These are phyloP conservation scores for Dimargaris xerosporica DNA, from an alignment of 192 early-diverging fungal genomes.

Conservation along the genomic window DNA sequence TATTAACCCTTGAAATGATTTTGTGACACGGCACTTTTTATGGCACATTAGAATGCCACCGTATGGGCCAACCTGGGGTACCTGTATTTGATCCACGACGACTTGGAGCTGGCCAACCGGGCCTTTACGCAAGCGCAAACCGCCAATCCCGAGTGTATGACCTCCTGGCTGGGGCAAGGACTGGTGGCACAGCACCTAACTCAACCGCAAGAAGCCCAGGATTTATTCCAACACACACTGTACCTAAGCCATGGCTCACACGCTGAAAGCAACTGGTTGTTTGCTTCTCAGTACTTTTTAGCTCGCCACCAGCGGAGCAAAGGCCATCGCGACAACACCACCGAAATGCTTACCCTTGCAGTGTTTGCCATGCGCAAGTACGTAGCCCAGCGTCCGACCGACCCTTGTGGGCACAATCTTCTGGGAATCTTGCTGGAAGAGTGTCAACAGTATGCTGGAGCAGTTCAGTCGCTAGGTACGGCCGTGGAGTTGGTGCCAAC, in stretches of 20 bases:
- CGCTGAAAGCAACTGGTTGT: slow-evolving; percentile 20
- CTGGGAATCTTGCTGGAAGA: slow-evolving; percentile 64
- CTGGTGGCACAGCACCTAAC: slow-evolving; percentile 45
- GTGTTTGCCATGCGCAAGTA: slow-evolving; percentile 49
- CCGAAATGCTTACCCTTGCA: slow-evolving; percentile 9
- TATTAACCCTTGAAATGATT: too few relatives aligned
- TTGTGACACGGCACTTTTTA: slow-evolving; percentile 54
- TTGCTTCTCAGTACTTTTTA: background rate
- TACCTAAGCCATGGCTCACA: slow-evolving; percentile 39
- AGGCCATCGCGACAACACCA: background rate
- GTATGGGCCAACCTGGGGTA: slow-evolving; percentile 78
- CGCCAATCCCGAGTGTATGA: slow-evolving; percentile 59
- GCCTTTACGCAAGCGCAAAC: slow-evolving; percentile 57
- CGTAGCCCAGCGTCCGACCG: slow-evolving; percentile 37
- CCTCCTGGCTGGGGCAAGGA: slow-evolving; percentile 79
- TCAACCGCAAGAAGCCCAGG: slow-evolving; percentile 33
- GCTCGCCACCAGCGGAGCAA: slow-evolving; percentile 12
- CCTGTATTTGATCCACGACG: slow-evolving; percentile 48
- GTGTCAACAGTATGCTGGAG: slow-evolving; percentile 45
- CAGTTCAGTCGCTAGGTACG: slow-evolving; percentile 43
- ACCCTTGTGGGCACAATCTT: slow-evolving; percentile 45
- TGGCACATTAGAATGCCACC: slow-evolving; percentile 32
- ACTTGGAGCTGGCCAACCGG: slow-evolving; percentile 57
- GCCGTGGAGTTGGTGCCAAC: slow-evolving; percentile 23
- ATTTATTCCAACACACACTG: slow-evolving; percentile 66